Evolutionary conservation across 352 stramenopile species (phyloP).

Genomic region (Nothophytophthora sp.): DNA sequence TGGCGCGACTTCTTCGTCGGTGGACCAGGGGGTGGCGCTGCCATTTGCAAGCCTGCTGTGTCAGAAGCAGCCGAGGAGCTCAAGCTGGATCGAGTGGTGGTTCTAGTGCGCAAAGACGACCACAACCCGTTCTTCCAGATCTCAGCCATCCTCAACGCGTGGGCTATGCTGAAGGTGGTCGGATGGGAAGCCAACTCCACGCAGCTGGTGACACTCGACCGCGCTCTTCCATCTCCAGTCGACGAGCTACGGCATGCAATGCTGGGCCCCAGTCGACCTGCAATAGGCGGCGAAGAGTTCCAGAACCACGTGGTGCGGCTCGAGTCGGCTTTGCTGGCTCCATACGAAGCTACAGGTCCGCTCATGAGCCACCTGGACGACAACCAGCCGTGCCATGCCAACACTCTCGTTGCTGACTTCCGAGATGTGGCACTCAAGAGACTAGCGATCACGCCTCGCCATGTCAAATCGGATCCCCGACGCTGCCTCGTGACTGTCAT

Average conservation of each 20-base stretch:
- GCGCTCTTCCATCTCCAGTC: constrained; percentile 27
- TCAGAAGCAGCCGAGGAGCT: constrained; percentile 2
- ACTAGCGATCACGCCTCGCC: constrained; percentile 14
- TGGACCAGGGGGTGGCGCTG: constrained; percentile 6
- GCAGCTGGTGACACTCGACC: constrained; percentile 43
- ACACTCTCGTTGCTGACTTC: constrained; percentile 21
- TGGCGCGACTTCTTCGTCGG: constrained; percentile 26
- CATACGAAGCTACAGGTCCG: constrained; percentile 39
- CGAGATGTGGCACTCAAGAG: constrained; percentile 19
- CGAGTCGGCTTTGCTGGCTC: constrained; percentile 34
- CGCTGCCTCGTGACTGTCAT: constrained; percentile 49
- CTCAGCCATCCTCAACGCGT: constrained; percentile 37
- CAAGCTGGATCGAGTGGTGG: constrained; percentile 13
- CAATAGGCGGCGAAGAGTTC: constrained; percentile 25
- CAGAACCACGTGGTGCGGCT: constrained; percentile 27
- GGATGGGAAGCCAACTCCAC: constrained; percentile 26
- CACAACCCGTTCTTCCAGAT: constrained; percentile 57
- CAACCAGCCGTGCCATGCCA: constrained; percentile 36
- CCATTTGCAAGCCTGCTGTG: neutral
- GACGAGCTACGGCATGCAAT: constrained; percentile 42
- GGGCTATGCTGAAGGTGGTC: constrained; percentile 28
- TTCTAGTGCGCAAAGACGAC: constrained; percentile 40
- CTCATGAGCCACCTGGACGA: constrained; percentile 53
- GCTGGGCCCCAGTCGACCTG: constrained; percentile 12
- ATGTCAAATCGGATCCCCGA: constrained; percentile 6